phyloP scores from a whole-genome alignment of 83 land plant genomes.

The Picea abies region DNA sequence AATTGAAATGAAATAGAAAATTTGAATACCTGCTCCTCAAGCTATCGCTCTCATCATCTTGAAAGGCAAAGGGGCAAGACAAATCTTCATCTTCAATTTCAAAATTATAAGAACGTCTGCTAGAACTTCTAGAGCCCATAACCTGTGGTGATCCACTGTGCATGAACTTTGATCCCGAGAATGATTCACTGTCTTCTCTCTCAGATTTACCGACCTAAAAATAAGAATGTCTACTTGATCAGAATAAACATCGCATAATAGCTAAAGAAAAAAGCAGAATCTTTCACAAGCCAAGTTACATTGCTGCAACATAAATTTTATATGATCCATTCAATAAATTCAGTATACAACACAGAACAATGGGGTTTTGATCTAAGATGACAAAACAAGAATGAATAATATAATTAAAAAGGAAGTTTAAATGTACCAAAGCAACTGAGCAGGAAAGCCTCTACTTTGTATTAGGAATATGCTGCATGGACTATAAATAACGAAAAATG shows the following conservation, averaged over 20 bases:
- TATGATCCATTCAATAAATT: not conserved
- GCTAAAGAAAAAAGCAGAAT: not conserved
- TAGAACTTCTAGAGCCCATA: conserved; percentile 73
- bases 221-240: not conserved
- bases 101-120: conserved; percentile 67
- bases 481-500: no score
- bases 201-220: conserved; percentile 43
- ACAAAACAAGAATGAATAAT: not conserved
- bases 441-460: no score
- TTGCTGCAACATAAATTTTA: not conserved
- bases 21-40: conserved; percentile 46
- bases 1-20: not conserved
- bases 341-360: not conserved
- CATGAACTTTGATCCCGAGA: conserved; percentile 41
- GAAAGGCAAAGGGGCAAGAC: conserved; percentile 85
- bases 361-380: not conserved
- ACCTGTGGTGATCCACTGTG: conserved; percentile 60
- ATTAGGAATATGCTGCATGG: no score
- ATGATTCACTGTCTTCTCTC: conserved; percentile 58
- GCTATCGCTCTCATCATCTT: conserved; percentile 65
- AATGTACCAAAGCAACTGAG: not conserved
- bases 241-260: not conserved
- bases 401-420: not conserved
- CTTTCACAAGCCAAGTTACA: not conserved
- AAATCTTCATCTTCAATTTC: conserved; percentile 77